Percentiles rank a stretch among this genome's conserved stretches.
Conservation (phyloP, 2,329 filamentous ascomycete genomes). For the Phialophora macrospora region DNA sequence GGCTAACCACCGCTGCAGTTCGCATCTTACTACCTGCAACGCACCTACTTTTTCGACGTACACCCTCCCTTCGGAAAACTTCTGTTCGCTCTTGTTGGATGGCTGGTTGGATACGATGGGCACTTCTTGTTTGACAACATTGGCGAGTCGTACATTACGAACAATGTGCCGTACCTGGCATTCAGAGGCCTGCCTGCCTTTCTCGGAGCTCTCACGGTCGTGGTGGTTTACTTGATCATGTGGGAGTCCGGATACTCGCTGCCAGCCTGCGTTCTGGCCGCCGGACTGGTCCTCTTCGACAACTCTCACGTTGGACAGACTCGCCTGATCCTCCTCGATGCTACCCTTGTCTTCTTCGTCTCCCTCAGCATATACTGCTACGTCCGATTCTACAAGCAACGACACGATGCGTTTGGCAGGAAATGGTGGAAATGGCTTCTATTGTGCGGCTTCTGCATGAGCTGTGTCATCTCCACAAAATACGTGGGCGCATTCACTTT, state of each 20-base stretch:
- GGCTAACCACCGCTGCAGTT: constrained; percentile 45
- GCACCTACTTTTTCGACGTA: constrained; percentile 99
- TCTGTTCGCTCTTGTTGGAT: constrained; percentile 93
- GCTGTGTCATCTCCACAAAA: constrained; percentile 97
- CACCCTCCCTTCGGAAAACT: constrained; percentile 98
- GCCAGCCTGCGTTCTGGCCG: constrained; percentile 85
- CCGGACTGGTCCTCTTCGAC: constrained; percentile 87
- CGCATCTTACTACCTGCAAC: constrained; percentile 80
- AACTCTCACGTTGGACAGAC: constrained; percentile 98
- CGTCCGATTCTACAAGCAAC: constrained; percentile 95
- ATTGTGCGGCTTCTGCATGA: constrained; percentile 89
- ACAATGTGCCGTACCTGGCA: constrained; percentile 96
- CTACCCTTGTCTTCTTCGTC: constrained; percentile 94
- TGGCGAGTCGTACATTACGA: constrained; percentile 94
- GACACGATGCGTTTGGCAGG: constrained; percentile 83
- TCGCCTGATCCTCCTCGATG: constrained; percentile 89
- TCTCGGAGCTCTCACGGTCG: constrained; percentile 88
- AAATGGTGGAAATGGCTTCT: constrained; percentile 99
- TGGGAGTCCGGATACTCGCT: constrained; percentile 99
- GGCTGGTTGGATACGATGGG: constrained; percentile 96
- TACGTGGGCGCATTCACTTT: constrained; percentile 98
- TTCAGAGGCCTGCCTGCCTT: constrained; percentile 92
- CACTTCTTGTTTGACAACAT: constrained; percentile 99
- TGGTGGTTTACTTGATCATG: constrained; percentile 96
- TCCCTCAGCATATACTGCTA: constrained; percentile 91